These are phyloP conservation scores for Prunus yedoensis DNA, from an alignment of 331 rosid species.

Conservation along the genomic window DNA sequence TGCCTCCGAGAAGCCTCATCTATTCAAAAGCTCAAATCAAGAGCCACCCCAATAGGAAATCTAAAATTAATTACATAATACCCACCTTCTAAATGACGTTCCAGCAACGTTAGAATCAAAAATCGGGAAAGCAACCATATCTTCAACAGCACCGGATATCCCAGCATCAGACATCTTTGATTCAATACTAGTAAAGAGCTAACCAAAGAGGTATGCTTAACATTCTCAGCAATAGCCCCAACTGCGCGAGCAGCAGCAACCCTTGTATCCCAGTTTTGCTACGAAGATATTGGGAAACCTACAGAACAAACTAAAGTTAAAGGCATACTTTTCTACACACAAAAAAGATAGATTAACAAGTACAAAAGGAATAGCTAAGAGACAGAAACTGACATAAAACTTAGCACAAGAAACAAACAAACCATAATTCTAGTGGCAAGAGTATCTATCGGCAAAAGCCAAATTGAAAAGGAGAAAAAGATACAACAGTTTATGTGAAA, in stretches of 20 bases:
- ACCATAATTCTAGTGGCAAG: too few relatives aligned
- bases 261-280: slow-evolving; percentile 98
- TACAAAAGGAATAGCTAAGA: background rate
- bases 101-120: slow-evolving; percentile 60
- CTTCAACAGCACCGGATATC: slow-evolving; percentile 53
- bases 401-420: background rate
- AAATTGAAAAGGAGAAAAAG: too few relatives aligned
- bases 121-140: slow-evolving; percentile 64
- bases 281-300: slow-evolving; percentile 82
- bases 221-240: slow-evolving; percentile 95
- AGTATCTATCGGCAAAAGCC: too few relatives aligned
- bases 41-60: background rate
- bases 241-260: slow-evolving; percentile 97
- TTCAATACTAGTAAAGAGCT: slow-evolving; percentile 58
- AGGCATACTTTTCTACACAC: background rate
- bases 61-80: background rate
- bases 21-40: slow-evolving; percentile 3
- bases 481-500: background rate
- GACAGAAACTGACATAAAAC: background rate
- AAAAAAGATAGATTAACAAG: background rate
- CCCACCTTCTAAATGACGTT: slow-evolving; percentile 71
- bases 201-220: slow-evolving; percentile 65
- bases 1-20: slow-evolving; percentile 8
- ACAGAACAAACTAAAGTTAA: slow-evolving; percentile 19
- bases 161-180: slow-evolving; percentile 70